Percentiles rank a stretch among this genome's conserved stretches.
Conservation (phyloP, 306 rosid genomes). For the Sechiopsis laciniata region DNA sequence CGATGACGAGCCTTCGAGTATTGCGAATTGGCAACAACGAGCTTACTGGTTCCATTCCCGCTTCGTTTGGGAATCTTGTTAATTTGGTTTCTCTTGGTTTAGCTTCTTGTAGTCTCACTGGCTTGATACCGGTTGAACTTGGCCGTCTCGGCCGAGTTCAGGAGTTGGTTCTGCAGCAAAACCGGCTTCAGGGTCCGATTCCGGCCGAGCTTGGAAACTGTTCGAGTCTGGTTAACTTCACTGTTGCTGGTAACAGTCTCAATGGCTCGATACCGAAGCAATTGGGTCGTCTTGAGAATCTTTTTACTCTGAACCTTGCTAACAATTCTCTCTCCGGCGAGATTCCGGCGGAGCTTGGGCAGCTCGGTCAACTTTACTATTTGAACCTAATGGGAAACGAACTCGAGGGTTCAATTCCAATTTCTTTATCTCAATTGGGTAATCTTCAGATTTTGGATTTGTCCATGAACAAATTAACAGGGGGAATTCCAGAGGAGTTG, state of each 20-base stretch:
- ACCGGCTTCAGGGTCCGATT: conserved; percentile 60
- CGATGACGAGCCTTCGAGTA: conserved; percentile 59
- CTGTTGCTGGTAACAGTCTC: conserved; percentile 57
- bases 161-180: conserved; percentile 55
- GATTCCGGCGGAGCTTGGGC: conserved; percentile 69
- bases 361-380: conserved; percentile 53
- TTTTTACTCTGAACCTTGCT: conserved; percentile 54
- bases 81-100: conserved; percentile 54
- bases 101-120: conserved; percentile 66
- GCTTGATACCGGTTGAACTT: conserved; percentile 61
- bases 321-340: conserved; percentile 59
- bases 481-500: conserved; percentile 62
- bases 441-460: conserved; percentile 71
- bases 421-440: conserved; percentile 46
- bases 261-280: conserved; percentile 64
- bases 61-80: conserved; percentile 51
- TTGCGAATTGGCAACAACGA: conserved; percentile 73
- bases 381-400: conserved; percentile 64
- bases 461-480: conserved; percentile 60
- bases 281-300: conserved; percentile 50
- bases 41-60: conserved; percentile 66
- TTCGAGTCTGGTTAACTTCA: conserved; percentile 56
- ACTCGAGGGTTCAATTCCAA: conserved; percentile 62
- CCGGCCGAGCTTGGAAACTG: conserved; percentile 78
- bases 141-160: conserved; percentile 48